Conservation (phyloP, 192 early-diverging fungal species). For the Podila verticillata region DNA sequence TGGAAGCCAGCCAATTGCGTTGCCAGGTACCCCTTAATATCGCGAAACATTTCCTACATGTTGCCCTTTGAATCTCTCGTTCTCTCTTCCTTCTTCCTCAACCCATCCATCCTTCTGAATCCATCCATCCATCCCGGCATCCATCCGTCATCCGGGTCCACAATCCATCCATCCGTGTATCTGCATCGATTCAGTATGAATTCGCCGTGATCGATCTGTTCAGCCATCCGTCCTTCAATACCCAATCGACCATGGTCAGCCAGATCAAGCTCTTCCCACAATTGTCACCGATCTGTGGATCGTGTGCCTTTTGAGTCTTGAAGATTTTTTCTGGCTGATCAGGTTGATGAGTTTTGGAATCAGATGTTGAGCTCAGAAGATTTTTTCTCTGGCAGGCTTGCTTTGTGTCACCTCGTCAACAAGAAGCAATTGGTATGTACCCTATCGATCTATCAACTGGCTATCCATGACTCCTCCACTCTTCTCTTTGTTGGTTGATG, state of each 20-base stretch:
- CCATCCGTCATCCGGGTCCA: neutral
- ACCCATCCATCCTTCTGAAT: neutral
- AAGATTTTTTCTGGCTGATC: no score
- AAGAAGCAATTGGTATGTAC: constrained; percentile 1
- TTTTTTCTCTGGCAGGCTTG: no score
- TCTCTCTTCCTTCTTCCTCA: neutral
- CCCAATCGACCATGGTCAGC: no score
- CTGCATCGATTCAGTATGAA: no score
- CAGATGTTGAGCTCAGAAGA: no score
- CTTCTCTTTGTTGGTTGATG: neutral
- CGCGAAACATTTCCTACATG: neutral
- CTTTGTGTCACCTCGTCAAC: no score
- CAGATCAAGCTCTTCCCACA: neutral
- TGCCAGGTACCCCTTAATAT: neutral
- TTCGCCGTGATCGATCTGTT: neutral
- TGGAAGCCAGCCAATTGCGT: no score
- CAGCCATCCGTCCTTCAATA: neutral
- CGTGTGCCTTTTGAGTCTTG: no score
- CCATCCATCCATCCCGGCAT: neutral
- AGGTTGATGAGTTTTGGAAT: no score
- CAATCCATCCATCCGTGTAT: constrained; percentile 12
- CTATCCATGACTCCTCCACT: neutral
- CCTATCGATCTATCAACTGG: neutral
- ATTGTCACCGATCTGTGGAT: no score
- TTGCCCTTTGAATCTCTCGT: neutral